Base-by-base conservation (phyloP, 2,329 filamentous ascomycete genomes). In the Anthostomella pinea region DNA sequence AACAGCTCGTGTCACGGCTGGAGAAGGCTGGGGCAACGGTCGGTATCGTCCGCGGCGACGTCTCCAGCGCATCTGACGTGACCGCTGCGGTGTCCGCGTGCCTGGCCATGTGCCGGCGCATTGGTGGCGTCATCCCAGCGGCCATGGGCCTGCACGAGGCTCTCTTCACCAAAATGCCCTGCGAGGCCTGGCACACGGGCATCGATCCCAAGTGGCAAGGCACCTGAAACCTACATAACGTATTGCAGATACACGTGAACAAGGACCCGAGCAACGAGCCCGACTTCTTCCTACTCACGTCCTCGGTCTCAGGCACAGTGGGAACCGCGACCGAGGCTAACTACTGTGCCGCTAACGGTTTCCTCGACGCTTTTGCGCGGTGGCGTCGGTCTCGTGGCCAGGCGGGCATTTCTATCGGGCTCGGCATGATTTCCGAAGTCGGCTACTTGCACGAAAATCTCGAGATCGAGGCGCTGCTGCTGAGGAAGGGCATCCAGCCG, bases 281-380 rank as follows among this genome's bases (percentile, higher is more conserved):
- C 1, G 59, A 65, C 44, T 65, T 64, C 41, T 63, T 64, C 53
- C 3, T 49, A 33, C 15, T 53, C 35, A 52, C 29, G 9, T 58
- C 18, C 33, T 59, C 33, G 30, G 39, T 60, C 6, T 49, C 53
- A 0, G 59, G 53, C 0, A 51, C 42, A 6, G 37, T 60, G 2
- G 64, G 58, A 0, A 54, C 46, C 2, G 42, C 56, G 1, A 55
- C 49, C 0, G 62, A 67, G 31, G 43, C 43, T 21, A 64, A 64
- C 33, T 67, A 67, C 29, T 53, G 49, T 27, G 53, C 59, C 0
- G 63, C 49, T 1, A 67, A 66, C 40, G 45, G 32, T 10, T 66
- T 57, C 41, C 50, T 64, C 3, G 64, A 67, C 25, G 41, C 48
- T 1, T 53, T 64, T 8, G 47, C 56, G 1, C 33, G 48, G 1